Evolutionary conservation across 2,329 filamentous ascomycete species (phyloP), one percentile per base, ranked within the genome.

Genomic region (Arthrobotrys pseudoclavata): DNA sequence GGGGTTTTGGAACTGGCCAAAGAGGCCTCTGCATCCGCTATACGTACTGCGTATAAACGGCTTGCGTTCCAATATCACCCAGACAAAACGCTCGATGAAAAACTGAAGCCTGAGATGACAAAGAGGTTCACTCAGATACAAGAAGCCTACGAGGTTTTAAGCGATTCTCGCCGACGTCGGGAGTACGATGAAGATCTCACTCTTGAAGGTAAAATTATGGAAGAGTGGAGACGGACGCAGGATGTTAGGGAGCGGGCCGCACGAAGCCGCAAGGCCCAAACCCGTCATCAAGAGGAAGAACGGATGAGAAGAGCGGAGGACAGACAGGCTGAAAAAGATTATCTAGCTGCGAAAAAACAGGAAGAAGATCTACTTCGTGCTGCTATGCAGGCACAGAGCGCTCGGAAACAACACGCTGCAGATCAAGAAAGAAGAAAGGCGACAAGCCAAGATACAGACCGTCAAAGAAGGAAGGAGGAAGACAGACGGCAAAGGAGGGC

Each of bases 71-170:
- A 92, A 84, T 94, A 91, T 83, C 94, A 97, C 81, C 94, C 94
- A 37, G 94, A 97, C 86, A 97, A 97, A 85, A 89, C 97, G 79
- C 91, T 93, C 80, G 89, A 97, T 82, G 89, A 91, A 66, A 86
- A 89, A 15, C 86, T 92, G 81, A 96, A 96, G 84, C 89, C 89
- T 75, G 86, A 89, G 81, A 96, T 94, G 84, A 90, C 92, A 81
- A 91, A 93, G 81, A 91, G 97, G 84, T 99, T 98, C 82, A 94
- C 97, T 84, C 90, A 90, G 83, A 92, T 98, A 37, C 94, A 97
- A 84, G 89, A 94, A 81, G 94, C 96, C 62, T 99, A 97, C 84
- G 96, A 98, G 84, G 87, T 96, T 31, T 88, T 99, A 77, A 92
- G 89, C 82, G 91, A 97, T 82, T 91, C 95, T 29, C 86, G 85